A percentile compares a stretch with the other conserved stretches of the same genome.
Evolutionary conservation across 78 protist genomes (phyloP).

Genomic region (Capsaspora owczarzaki): DNA sequence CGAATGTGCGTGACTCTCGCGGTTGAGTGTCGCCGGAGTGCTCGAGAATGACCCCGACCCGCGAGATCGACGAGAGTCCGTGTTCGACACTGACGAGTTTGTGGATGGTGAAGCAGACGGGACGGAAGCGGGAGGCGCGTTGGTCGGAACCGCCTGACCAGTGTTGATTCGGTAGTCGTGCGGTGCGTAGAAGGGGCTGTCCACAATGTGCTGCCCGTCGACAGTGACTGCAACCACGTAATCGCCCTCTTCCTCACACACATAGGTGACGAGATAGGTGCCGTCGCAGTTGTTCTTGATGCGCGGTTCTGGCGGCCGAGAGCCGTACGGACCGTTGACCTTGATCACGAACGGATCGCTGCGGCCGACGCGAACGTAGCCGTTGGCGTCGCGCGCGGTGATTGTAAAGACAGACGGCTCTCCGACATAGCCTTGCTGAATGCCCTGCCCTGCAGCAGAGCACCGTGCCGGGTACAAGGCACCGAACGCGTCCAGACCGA

Average conservation of each 20-base stretch:
- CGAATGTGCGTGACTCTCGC: too few relatives aligned
- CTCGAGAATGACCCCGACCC: too few relatives aligned
- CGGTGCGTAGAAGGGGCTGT: background rate
- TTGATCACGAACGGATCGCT: background rate
- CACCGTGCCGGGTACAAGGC: too few relatives aligned
- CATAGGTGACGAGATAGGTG: background rate
- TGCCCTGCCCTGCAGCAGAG: background rate
- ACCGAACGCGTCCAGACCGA: too few relatives aligned
- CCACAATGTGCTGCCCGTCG: background rate
- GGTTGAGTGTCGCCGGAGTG: too few relatives aligned
- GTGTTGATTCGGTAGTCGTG: too few relatives aligned
- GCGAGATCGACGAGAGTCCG: too few relatives aligned
- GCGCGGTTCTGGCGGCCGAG: background rate
- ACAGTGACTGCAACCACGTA: background rate
- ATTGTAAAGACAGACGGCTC: background rate
- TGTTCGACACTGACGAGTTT: too few relatives aligned
- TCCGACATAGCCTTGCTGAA: background rate
- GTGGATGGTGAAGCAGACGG: too few relatives aligned
- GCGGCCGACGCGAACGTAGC: background rate
- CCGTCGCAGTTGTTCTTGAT: conserved; percentile 4
- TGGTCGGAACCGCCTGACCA: too few relatives aligned
- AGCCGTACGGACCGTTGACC: background rate
- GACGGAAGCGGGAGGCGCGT: too few relatives aligned
- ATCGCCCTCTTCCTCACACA: background rate
- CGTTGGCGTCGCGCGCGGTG: background rate